Percentiles rank a stretch among this genome's conserved stretches.
Evolutionary conservation across 164 flowering plant species (phyloP).

Genomic region (Sedum album): DNA sequence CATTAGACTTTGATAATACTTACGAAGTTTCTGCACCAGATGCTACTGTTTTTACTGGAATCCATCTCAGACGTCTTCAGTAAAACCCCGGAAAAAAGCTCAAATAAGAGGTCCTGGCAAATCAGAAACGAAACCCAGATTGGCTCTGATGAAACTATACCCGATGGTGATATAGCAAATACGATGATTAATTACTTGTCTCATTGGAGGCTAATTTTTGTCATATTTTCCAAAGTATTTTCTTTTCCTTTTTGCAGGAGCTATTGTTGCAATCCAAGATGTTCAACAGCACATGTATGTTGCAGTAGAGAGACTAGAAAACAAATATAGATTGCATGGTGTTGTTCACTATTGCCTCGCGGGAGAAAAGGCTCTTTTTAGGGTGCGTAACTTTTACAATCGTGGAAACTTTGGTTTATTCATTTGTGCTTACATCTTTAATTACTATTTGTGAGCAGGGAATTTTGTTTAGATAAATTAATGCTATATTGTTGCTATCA

Average conservation of each 20-base stretch:
- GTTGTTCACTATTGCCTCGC: conserved; percentile 74
- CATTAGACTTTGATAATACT: background rate
- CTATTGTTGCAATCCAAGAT: conserved; percentile 86
- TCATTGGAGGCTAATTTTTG: conserved; percentile 4
- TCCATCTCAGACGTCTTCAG: conserved; percentile 34
- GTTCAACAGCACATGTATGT: conserved; percentile 80
- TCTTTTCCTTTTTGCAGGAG: conserved; percentile 37
- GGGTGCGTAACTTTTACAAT: conserved; percentile 38
- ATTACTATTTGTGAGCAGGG: background rate
- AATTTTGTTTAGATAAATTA: background rate
- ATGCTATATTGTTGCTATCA: background rate
- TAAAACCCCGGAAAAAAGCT: conserved; percentile 16
- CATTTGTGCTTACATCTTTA: background rate
- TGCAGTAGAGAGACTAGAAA: conserved; percentile 48
- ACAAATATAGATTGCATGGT: conserved; percentile 45
- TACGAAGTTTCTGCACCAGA: conserved; percentile 30
- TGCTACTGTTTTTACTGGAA: conserved; percentile 39
- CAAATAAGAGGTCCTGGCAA: conserved; percentile 21
- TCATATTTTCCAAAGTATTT: conserved; percentile 3
- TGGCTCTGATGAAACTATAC: conserved; percentile 33
- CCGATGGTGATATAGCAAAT: conserved; percentile 47
- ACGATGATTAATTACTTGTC: background rate
- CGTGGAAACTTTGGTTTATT: background rate
- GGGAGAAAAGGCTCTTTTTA: conserved; percentile 84
- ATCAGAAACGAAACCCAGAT: conserved; percentile 21